phyloP scores from a whole-genome alignment of 108 stramenopile species.

The Pseudonitzschia delicatissima region DNA sequence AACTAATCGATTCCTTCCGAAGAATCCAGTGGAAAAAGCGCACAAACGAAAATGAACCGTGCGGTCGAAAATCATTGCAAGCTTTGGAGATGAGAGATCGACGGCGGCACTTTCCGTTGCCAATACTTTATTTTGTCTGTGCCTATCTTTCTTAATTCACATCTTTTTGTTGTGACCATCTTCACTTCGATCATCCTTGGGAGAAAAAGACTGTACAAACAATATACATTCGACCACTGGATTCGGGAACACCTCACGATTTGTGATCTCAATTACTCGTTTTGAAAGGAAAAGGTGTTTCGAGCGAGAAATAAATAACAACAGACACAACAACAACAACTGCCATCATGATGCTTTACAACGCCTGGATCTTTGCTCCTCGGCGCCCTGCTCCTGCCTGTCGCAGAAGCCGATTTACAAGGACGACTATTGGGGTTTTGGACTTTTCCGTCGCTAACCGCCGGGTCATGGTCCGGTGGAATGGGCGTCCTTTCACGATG shows the following conservation, averaged over 20 bases:
- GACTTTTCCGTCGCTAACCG: constrained; percentile 72
- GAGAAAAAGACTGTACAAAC: background rate
- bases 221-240: background rate
- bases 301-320: background rate
- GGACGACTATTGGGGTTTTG: constrained; percentile 73
- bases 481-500: background rate
- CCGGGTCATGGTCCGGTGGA: constrained; percentile 59
- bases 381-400: background rate
- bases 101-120: too few relatives aligned
- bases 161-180: background rate
- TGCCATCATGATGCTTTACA: constrained; percentile 49
- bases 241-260: background rate
- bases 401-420: constrained; percentile 23
- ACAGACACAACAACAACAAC: background rate
- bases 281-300: background rate
- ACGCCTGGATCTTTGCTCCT: constrained; percentile 63
- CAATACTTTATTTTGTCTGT: background rate
- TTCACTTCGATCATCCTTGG: background rate
- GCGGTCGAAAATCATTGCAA: background rate
- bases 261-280: constrained; percentile 13
- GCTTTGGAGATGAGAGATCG: too few relatives aligned
- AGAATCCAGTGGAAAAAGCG: background rate
- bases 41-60: background rate
- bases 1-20: background rate
- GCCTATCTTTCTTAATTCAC: background rate